Evolutionary conservation across 345 rosid genomes (phyloP), one percentile per base, ranked within the genome.

Genomic region (Camelina neglecta): DNA sequence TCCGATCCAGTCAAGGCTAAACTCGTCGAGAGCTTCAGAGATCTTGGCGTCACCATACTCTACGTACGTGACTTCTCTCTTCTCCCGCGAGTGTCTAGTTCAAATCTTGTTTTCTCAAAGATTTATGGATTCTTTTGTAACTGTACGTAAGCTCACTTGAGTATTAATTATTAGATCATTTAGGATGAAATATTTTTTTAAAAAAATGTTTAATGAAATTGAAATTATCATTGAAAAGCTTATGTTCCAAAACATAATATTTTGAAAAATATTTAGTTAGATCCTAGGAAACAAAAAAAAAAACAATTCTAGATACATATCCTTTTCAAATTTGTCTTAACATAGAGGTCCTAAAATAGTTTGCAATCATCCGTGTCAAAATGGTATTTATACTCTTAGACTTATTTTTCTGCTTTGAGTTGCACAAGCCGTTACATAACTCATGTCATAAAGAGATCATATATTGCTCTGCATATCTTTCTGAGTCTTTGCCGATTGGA

Each of bases 21-120:
- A 48, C 71, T 85, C 67, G 60, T 85, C 31, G 11, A 66, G 42
- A 35, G 62, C 39, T 85, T 82, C 81, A 78, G 35, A 69, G 58
- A 39, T 68, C 72, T 72, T 10, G 88, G 85, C 53, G 84, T 85
- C 55, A 71, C 60, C 13, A 56, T 83, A 11, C 58, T 81, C 54
- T 70, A 71, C 71, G 86, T 78, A 72, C 45, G 82, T 65, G 3
- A 21, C 54, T 3, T 24, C 8, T 33, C 16, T 35, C 47, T 58
- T 36, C 8, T 67, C 10, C 18, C 36, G 3, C 26, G 18, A 21
- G 0, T 44, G 9, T 35, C 18, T 42, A 2, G 8, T 57, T 47
- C 31, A 20, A 24, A 16, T 29, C 11, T 44, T 20, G 23, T 58
- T 70, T 42, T 11, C 2, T 45, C 4, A 13, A 36, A 8, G 41